Conservation (phyloP, 345 rosid genomes). For the Brassica carinata region DNA sequence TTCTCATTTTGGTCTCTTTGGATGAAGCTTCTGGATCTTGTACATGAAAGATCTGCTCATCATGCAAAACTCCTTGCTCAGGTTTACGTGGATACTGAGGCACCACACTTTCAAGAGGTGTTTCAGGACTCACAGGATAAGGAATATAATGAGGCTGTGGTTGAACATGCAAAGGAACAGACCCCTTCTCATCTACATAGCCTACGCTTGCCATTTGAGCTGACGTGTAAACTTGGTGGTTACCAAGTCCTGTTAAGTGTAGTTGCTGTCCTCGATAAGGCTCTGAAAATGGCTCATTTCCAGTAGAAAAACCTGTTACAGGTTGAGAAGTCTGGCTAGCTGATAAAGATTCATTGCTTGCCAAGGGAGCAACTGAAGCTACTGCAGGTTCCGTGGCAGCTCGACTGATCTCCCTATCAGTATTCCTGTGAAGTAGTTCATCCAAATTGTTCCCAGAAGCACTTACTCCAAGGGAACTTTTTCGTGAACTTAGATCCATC, state of each 20-base stretch:
- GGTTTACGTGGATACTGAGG: constrained; percentile 29
- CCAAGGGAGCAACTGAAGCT: constrained; percentile 29
- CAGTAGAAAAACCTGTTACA: constrained; percentile 22
- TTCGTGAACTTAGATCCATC: constrained; percentile 38
- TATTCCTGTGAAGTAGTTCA: constrained; percentile 29
- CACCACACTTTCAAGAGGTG: constrained; percentile 31
- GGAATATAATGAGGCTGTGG: constrained; percentile 33
- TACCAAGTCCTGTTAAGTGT: constrained; percentile 27
- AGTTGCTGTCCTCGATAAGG: constrained; percentile 37
- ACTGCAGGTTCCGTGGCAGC: constrained; percentile 38
- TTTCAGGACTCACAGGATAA: constrained; percentile 36
- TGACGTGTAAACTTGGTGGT: constrained; percentile 38
- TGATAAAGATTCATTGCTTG: constrained; percentile 22
- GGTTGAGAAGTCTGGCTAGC: constrained; percentile 40
- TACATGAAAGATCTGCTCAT: constrained; percentile 35
- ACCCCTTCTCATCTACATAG: constrained; percentile 39
- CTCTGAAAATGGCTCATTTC: constrained; percentile 36
- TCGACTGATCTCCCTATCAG: constrained; percentile 36
- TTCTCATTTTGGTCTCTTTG: constrained; percentile 36
- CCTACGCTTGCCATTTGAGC: constrained; percentile 31
- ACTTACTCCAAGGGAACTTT: constrained; percentile 23
- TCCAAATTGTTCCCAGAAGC: constrained; percentile 35
- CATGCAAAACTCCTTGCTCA: constrained; percentile 32
- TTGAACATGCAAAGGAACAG: constrained; percentile 32
- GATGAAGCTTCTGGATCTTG: constrained; percentile 37